Conservation (phyloP, 768 basidiomycete genomes). For the Xanthoconium stramineum region DNA sequence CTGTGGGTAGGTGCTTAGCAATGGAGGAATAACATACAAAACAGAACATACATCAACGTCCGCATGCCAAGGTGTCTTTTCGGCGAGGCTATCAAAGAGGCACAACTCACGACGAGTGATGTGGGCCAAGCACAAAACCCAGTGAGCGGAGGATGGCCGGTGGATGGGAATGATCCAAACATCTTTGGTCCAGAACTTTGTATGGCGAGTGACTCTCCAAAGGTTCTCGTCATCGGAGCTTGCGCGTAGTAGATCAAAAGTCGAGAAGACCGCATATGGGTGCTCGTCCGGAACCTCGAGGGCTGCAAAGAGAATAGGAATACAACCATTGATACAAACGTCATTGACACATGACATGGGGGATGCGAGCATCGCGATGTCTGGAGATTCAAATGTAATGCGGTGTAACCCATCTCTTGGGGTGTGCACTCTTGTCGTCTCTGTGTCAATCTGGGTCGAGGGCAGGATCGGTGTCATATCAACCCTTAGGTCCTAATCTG, state of each 20-base stretch:
- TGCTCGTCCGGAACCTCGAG: not conserved
- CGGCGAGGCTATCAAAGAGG: too few relatives aligned
- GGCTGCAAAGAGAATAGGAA: not conserved
- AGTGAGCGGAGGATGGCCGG: slow-evolving; percentile 22
- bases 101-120: not conserved
- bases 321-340: not conserved
- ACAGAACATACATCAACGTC: too few relatives aligned
- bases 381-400: not conserved
- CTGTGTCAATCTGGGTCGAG: too few relatives aligned
- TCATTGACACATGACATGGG: not conserved
- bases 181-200: slow-evolving; percentile 29
- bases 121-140: slow-evolving; percentile 29
- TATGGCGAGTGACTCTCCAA: not conserved
- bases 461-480: not conserved
- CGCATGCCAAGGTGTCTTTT: too few relatives aligned
- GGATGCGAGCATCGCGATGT: not conserved
- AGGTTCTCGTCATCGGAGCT: not conserved
- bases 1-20: too few relatives aligned
- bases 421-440: not conserved
- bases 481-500: not conserved
- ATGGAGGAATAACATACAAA: too few relatives aligned
- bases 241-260: not conserved
- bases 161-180: slow-evolving; percentile 40
- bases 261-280: not conserved
- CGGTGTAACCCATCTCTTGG: not conserved